These are phyloP conservation scores for Lactifluus piperatus DNA, from an alignment of 768 basidiomycete species.

Conservation along the genomic window DNA sequence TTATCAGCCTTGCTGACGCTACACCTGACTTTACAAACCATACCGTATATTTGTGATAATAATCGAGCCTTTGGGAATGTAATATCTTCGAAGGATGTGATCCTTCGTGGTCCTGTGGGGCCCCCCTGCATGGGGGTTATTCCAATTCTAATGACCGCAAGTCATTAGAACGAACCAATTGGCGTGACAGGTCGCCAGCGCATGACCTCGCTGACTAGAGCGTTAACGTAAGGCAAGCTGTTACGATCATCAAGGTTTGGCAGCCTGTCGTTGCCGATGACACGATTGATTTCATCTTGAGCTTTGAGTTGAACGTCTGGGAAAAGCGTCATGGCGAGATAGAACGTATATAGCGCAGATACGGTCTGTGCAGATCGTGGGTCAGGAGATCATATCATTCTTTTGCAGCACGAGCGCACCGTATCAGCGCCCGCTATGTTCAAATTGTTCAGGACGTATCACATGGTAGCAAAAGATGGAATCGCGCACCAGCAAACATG, in stretches of 20 bases:
- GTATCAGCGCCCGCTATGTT: constrained; percentile 13
- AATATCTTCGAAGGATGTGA: not conserved
- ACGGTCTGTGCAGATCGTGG: not conserved
- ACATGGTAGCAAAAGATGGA: not conserved
- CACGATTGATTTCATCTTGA: constrained; percentile 20
- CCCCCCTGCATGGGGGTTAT: not conserved
- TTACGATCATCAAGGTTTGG: constrained; percentile 16
- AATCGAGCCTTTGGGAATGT: constrained; percentile 30
- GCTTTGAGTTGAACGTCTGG: constrained; percentile 16
- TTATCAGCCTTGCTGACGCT: not conserved
- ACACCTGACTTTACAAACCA: not conserved
- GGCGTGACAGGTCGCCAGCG: constrained; percentile 18
- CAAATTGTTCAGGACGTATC: not conserved
- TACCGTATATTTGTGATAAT: constrained; percentile 30
- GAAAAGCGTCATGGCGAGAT: constrained; percentile 18
- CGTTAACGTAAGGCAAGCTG: constrained; percentile 17
- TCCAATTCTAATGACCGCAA: not conserved
- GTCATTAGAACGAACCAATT: constrained; percentile 1
- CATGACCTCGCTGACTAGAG: constrained; percentile 18
- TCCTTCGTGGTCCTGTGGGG: not conserved
- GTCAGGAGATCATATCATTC: not conserved
- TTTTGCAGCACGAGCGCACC: not conserved
- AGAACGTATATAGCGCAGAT: constrained; percentile 10
- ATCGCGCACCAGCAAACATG: constrained; percentile 6
- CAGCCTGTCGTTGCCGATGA: constrained; percentile 17